Conservation (phyloP, 1,139 yeast species). For the Scheffersomyces stambukii region DNA sequence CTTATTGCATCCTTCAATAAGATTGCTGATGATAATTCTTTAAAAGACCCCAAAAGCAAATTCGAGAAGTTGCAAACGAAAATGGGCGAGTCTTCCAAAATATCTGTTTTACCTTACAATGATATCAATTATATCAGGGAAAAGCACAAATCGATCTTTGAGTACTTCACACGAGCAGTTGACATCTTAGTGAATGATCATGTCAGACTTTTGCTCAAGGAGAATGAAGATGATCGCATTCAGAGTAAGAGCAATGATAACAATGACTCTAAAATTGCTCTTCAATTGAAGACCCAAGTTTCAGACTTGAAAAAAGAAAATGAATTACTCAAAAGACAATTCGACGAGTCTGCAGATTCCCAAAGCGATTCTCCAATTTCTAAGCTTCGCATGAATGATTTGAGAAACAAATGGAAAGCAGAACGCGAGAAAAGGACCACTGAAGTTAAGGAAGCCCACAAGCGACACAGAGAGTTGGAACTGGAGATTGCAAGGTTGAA, state of each 20-base stretch:
- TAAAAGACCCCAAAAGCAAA: constrained; percentile 52
- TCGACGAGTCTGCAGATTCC: constrained; percentile 12
- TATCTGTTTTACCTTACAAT: constrained; percentile 9
- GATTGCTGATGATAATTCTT: constrained; percentile 55
- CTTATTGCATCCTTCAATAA: constrained; percentile 46
- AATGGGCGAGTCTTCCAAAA: constrained; percentile 11
- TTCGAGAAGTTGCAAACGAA: constrained; percentile 34
- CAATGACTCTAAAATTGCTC: no score
- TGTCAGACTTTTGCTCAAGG: constrained; percentile 39
- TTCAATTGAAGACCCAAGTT: not conserved
- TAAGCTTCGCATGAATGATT: constrained; percentile 53
- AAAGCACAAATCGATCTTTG: constrained; percentile 51
- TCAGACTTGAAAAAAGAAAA: constrained; percentile 15
- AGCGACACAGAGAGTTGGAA: constrained; percentile 51
- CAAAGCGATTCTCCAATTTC: constrained; percentile 26
- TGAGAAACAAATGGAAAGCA: constrained; percentile 61
- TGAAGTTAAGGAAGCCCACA: constrained; percentile 53
- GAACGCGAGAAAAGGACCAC: constrained; percentile 67
- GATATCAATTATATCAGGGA: constrained; percentile 35
- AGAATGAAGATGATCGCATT: constrained; percentile 21
- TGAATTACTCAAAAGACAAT: constrained; percentile 19
- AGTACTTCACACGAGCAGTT: constrained; percentile 57
- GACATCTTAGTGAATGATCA: constrained; percentile 57
- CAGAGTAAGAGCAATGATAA: constrained; percentile 1
- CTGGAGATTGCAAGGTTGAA: constrained; percentile 45